Percentiles rank a stretch among this genome's conserved stretches.
phyloP scores from a whole-genome alignment of 495 filamentous ascomycete genomes.

The Hypoxylon fuscum region DNA sequence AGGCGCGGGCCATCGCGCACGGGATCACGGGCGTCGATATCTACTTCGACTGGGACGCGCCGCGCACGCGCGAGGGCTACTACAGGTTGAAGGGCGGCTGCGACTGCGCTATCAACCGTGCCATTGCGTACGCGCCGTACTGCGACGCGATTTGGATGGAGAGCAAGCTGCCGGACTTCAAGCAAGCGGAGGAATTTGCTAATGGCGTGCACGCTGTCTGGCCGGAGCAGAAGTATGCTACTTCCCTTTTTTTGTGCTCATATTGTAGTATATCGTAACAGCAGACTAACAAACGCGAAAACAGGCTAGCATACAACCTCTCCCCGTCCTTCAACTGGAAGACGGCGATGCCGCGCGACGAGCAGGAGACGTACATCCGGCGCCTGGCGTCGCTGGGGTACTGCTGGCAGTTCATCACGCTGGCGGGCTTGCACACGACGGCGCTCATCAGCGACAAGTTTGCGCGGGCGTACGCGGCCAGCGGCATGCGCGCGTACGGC shows the following conservation, averaged over 20 bases:
- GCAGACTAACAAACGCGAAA: slow-evolving; percentile 21
- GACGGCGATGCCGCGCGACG: slow-evolving; percentile 88
- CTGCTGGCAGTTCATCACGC: slow-evolving; percentile 99
- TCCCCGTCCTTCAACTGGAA: slow-evolving; percentile 99
- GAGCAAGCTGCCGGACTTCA: slow-evolving; percentile 91
- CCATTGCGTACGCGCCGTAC: slow-evolving; percentile 91
- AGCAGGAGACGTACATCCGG: slow-evolving; percentile 97
- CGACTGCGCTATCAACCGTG: slow-evolving; percentile 90
- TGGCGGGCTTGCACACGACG: slow-evolving; percentile 95
- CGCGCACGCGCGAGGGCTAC: slow-evolving; percentile 92
- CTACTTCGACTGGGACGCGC: slow-evolving; percentile 91
- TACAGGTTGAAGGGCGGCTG: slow-evolving; percentile 93
- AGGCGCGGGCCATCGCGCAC: slow-evolving; percentile 82
- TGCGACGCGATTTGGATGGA: slow-evolving; percentile 99
- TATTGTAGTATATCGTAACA: not conserved
- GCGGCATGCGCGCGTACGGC: slow-evolving; percentile 96
- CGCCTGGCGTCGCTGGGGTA: slow-evolving; percentile 89
- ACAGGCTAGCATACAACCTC: slow-evolving; percentile 92
- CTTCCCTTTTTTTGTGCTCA: not conserved
- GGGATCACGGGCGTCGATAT: slow-evolving; percentile 82
- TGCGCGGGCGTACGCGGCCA: slow-evolving; percentile 77
- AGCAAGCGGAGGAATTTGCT: slow-evolving; percentile 93
- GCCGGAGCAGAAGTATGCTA: slow-evolving; percentile 91
- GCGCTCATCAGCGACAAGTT: slow-evolving; percentile 91
- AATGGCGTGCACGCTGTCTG: slow-evolving; percentile 92